phyloP scores from a whole-genome alignment of 352 stramenopile genomes.

The Phytopythium helicoides region DNA sequence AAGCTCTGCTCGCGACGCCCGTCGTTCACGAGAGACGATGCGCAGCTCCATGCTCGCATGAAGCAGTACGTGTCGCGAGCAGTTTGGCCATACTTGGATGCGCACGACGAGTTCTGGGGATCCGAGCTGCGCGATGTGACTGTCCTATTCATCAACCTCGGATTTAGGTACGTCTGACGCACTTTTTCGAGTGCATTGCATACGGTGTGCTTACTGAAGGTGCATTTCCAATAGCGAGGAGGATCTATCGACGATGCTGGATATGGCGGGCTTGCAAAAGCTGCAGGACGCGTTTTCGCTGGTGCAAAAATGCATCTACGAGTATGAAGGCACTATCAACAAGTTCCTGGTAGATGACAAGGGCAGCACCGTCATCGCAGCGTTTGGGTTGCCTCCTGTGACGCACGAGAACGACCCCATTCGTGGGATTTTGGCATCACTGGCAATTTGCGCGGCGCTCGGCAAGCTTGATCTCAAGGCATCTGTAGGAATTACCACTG shows the following conservation, averaged over 20 bases:
- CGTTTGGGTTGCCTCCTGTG: constrained; percentile 90
- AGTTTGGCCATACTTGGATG: constrained; percentile 90
- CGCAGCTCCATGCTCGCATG: constrained; percentile 81
- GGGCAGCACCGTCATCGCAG: constrained; percentile 92
- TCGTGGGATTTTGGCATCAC: constrained; percentile 84
- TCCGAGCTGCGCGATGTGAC: constrained; percentile 90
- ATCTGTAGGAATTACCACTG: constrained; percentile 91
- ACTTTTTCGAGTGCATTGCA: too few relatives aligned
- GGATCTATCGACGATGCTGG: constrained; percentile 74
- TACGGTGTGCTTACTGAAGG: constrained; percentile 1
- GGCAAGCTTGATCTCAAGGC: constrained; percentile 69
- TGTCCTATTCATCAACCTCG: constrained; percentile 94
- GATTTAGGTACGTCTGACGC: constrained; percentile 81
- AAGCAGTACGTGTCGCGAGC: constrained; percentile 91
- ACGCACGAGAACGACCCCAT: constrained; percentile 91
- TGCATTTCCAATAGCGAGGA: constrained; percentile 41
- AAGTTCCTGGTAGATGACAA: constrained; percentile 97
- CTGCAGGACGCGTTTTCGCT: constrained; percentile 77
- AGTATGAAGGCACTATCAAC: constrained; percentile 95
- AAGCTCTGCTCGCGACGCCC: constrained; percentile 64
- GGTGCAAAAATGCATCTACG: constrained; percentile 90
- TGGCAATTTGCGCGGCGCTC: constrained; percentile 81
- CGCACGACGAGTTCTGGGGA: constrained; percentile 92
- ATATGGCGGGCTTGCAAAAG: constrained; percentile 60
- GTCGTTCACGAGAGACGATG: constrained; percentile 77